Evolutionary conservation across 1,139 yeast species (phyloP).

Genomic region (Kurtzmaniella natalensis): DNA sequence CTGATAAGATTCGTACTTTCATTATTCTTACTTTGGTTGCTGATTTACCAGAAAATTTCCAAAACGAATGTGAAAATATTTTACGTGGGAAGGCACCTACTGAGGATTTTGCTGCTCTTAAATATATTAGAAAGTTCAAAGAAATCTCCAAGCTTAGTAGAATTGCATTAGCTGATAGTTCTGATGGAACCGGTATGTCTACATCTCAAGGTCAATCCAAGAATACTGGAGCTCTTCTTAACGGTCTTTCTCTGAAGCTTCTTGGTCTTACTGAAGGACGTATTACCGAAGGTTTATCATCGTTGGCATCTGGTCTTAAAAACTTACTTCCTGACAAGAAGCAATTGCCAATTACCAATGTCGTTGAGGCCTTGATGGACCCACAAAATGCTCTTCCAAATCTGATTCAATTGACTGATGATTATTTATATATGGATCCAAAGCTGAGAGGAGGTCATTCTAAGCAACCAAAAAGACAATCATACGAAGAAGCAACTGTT

Average conservation of each 20-base stretch:
- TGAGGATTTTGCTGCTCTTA: constrained; percentile 60
- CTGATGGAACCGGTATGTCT: constrained; percentile 14
- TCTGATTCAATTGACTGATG: constrained; percentile 71
- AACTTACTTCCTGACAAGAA: constrained; percentile 84
- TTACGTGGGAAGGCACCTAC: constrained; percentile 47
- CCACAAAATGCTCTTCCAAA: constrained; percentile 63
- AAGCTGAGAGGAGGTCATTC: constrained; percentile 86
- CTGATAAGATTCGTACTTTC: constrained; percentile 85
- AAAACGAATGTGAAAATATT: constrained; percentile 60
- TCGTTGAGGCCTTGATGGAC: constrained; percentile 88
- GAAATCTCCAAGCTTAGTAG: constrained; percentile 69
- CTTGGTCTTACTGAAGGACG: constrained; percentile 85
- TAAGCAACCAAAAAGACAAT: constrained; percentile 81
- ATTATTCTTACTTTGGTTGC: constrained; percentile 60
- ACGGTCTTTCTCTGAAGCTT: constrained; percentile 71
- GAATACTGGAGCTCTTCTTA: constrained; percentile 60
- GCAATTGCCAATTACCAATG: constrained; percentile 81
- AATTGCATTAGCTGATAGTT: constrained; percentile 28
- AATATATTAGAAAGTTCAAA: constrained; percentile 74
- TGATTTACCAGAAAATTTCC: constrained; percentile 61
- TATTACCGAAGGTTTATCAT: constrained; percentile 73
- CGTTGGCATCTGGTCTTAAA: constrained; percentile 82
- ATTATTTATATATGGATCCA: constrained; percentile 87
- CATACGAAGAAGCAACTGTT: constrained; percentile 76
- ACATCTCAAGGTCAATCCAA: constrained; percentile 9